These are phyloP conservation scores for Botrytis pseudocinerea DNA, from an alignment of 2,329 filamentous ascomycete genomes.

Conservation along the genomic window DNA sequence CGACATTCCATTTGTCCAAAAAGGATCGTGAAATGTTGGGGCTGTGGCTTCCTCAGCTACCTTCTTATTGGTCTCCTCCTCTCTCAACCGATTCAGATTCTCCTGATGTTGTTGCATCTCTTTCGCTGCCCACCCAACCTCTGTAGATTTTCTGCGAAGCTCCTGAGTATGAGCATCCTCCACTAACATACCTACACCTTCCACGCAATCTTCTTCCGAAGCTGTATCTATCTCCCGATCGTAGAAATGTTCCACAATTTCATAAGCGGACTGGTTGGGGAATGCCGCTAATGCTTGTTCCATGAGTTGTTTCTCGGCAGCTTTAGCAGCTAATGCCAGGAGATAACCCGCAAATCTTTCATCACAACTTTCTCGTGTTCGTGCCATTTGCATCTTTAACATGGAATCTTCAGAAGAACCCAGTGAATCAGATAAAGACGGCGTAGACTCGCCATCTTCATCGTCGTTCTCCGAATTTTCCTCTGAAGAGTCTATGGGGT, in stretches of 20 bases:
- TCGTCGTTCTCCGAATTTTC: slow-evolving; percentile 47
- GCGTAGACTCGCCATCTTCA: slow-evolving; percentile 35
- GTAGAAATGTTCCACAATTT: slow-evolving; percentile 43
- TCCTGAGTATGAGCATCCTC: slow-evolving; percentile 31
- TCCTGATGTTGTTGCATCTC: slow-evolving; percentile 43
- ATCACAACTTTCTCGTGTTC: slow-evolving; percentile 68
- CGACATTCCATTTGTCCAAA: slow-evolving; percentile 42
- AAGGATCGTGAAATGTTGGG: slow-evolving; percentile 40
- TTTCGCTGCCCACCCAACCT: slow-evolving; percentile 39
- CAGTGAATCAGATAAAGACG: slow-evolving; percentile 39
- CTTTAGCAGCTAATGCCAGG: slow-evolving; percentile 74
- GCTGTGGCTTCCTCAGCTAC: slow-evolving; percentile 40
- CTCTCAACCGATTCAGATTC: slow-evolving; percentile 38
- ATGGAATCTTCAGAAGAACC: slow-evolving; percentile 41
- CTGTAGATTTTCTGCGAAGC: slow-evolving; percentile 37
- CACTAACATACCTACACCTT: slow-evolving; percentile 37
- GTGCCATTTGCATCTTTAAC: slow-evolving; percentile 45
- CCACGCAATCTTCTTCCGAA: slow-evolving; percentile 41
- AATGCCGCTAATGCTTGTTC: slow-evolving; percentile 76
- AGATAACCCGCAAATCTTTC: slow-evolving; percentile 75
- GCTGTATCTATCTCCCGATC: slow-evolving; percentile 39
- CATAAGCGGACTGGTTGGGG: slow-evolving; percentile 59
- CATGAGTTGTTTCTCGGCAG: slow-evolving; percentile 76
- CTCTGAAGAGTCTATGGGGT: slow-evolving; percentile 43
- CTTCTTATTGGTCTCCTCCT: slow-evolving; percentile 40